Evolutionary conservation across 176 grass and related monocot genomes (phyloP).

Genomic region (Rhynchospora breviuscula): DNA sequence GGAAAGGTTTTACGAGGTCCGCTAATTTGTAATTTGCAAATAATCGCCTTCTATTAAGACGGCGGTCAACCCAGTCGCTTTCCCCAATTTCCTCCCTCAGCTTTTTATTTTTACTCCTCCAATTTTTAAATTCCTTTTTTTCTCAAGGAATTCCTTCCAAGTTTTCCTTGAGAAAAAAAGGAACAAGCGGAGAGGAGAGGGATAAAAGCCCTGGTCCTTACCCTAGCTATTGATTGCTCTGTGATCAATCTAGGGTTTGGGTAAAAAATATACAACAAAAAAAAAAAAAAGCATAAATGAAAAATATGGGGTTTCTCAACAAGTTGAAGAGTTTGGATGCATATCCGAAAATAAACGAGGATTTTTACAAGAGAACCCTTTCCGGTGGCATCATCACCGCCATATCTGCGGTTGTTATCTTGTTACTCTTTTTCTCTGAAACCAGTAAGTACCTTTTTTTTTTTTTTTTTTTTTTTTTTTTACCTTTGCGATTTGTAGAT

Average conservation of each 20-base stretch:
- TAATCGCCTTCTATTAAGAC: conserved; percentile 10
- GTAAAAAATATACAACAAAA: not conserved
- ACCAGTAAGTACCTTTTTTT: conserved; percentile 73
- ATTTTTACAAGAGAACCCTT: conserved; percentile 91
- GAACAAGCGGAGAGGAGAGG: not conserved
- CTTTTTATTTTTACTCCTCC: conserved; percentile 19
- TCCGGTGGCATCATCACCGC: conserved; percentile 92
- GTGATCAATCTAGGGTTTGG: conserved; percentile 28
- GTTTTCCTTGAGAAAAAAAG: not conserved
- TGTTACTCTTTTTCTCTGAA: conserved; percentile 88
- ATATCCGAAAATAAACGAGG: conserved; percentile 97
- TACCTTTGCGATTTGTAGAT: conserved; percentile 1
- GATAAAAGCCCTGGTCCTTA: conserved; percentile 3
- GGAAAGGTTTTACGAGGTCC: not conserved
- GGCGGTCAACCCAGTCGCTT: conserved; percentile 22
- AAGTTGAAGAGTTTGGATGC: conserved; percentile 86
- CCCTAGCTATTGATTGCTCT: conserved; percentile 18
- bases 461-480: not conserved
- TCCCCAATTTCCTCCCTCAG: conserved; percentile 14
- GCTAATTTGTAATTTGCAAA: not conserved
- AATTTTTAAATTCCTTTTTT: not conserved
- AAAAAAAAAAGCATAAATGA: not conserved
- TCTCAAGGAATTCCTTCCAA: not conserved
- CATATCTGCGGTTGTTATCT: conserved; percentile 66
- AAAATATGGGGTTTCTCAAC: conserved; percentile 63